phyloP scores from a whole-genome alignment of 1,284 basidiomycete genomes.

The Puccinia coronata region DNA sequence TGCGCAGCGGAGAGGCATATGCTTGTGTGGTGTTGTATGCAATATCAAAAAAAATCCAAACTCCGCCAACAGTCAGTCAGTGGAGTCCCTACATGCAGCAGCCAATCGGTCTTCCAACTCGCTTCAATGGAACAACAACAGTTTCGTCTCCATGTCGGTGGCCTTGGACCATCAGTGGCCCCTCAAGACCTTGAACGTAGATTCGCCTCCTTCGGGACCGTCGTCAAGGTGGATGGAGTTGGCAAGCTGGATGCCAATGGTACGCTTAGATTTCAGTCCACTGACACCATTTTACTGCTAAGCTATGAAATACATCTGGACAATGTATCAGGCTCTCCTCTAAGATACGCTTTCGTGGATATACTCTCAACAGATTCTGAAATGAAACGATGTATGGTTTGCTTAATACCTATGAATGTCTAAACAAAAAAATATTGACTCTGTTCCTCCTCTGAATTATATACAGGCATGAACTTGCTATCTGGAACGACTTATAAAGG shows the following conservation, averaged over 20 bases:
- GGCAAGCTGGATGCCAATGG: constrained; percentile 68
- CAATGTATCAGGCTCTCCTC: constrained; percentile 60
- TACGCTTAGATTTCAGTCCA: constrained; percentile 36
- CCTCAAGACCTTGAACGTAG: constrained; percentile 66
- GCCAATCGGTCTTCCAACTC: no score
- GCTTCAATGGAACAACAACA: background rate
- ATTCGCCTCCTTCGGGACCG: constrained; percentile 68
- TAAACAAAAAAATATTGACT: constrained; percentile 47
- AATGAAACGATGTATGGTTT: constrained; percentile 67
- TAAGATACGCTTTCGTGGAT: constrained; percentile 73
- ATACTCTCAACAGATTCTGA: constrained; percentile 67
- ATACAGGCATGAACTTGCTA: constrained; percentile 69
- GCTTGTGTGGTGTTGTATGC: no score
- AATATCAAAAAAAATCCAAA: no score
- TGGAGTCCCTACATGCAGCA: no score
- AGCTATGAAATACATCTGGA: background rate
- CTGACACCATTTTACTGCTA: background rate
- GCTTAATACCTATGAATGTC: background rate
- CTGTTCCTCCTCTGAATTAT: constrained; percentile 15
- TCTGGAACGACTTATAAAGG: constrained; percentile 80
- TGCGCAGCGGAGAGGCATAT: no score
- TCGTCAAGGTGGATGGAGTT: constrained; percentile 70
- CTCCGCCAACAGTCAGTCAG: no score
- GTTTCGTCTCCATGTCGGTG: constrained; percentile 69
- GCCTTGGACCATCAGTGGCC: constrained; percentile 69